Evolutionary conservation across 2,329 filamentous ascomycete genomes (phyloP).

Genomic region (Aspergillus hortae): DNA sequence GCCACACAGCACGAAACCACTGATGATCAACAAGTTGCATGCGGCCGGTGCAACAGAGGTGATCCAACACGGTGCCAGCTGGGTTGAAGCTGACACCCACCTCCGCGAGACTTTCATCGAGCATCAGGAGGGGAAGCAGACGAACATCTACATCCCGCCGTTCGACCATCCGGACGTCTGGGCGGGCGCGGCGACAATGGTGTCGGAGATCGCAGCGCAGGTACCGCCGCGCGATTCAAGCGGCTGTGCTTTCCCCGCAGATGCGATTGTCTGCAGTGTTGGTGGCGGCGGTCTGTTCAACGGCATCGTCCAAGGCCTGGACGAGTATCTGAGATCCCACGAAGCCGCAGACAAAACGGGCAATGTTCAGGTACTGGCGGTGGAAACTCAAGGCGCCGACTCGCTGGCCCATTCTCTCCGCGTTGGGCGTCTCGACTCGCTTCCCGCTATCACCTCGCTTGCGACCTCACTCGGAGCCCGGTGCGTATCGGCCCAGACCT

Average conservation of each 20-base stretch:
- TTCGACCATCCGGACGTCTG: conserved; percentile 39
- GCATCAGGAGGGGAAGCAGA: conserved; percentile 10
- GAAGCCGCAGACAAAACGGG: conserved; percentile 13
- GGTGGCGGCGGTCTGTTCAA: conserved; percentile 76
- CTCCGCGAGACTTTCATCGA: conserved; percentile 50
- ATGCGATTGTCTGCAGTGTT: conserved; percentile 71
- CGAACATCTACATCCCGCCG: conserved; percentile 33
- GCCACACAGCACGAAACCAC: conserved; percentile 57
- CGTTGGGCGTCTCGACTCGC: conserved; percentile 52
- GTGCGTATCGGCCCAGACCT: conserved; percentile 61
- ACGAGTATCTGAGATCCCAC: conserved; percentile 15
- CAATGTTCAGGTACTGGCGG: conserved; percentile 54
- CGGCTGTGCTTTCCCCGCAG: conserved; percentile 43
- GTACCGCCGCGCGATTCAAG: conserved; percentile 19
- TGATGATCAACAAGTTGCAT: conserved; percentile 67
- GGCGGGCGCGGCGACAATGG: conserved; percentile 33
- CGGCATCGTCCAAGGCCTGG: conserved; percentile 66
- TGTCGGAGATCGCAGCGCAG: conserved; percentile 35
- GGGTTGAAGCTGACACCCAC: conserved; percentile 66
- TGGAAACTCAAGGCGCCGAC: conserved; percentile 71
- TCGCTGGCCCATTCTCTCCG: conserved; percentile 61
- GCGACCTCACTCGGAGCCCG: conserved; percentile 68
- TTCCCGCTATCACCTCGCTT: conserved; percentile 67
- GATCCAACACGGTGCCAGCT: conserved; percentile 62
- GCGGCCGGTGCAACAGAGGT: conserved; percentile 62